phyloP scores from a whole-genome alignment of 2,329 filamentous ascomycete species.

The Fusarium sp. region DNA sequence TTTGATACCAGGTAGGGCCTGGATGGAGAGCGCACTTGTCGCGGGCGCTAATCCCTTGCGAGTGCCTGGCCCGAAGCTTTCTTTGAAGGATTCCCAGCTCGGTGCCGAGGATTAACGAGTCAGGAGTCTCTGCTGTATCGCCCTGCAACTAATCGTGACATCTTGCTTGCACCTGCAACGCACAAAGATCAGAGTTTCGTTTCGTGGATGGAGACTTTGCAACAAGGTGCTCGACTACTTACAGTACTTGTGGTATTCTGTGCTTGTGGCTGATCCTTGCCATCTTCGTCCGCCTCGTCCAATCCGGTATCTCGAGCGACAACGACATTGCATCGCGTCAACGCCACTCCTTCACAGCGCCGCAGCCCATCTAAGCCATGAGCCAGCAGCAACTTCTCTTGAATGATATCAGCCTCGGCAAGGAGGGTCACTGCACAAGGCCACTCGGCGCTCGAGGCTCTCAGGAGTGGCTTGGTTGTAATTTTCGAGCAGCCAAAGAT shows the following conservation, averaged over 20 bases:
- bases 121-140: constrained; percentile 20
- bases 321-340: constrained; percentile 1
- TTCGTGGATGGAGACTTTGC: not conserved
- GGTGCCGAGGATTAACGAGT: constrained; percentile 32
- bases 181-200: constrained; percentile 3
- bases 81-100: constrained; percentile 9
- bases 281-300: not conserved
- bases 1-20: constrained; percentile 27
- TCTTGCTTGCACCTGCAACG: not conserved
- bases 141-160: constrained; percentile 10
- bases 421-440: not conserved
- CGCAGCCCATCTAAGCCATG: constrained; percentile 18
- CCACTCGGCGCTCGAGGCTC: not conserved
- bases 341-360: constrained; percentile 1
- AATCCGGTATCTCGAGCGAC: constrained; percentile 4
- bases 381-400: constrained; percentile 15
- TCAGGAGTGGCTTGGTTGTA: constrained; percentile 3
- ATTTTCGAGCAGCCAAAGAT: not conserved
- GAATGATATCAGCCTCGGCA: constrained; percentile 35
- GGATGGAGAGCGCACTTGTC: constrained; percentile 18
- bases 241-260: not conserved
- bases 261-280: not conserved
- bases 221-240: too few species aligned
- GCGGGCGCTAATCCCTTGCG: constrained; percentile 35
- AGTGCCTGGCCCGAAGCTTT: constrained; percentile 29